Evolutionary conservation across 345 rosid species (phyloP).

Genomic region (Linum lewisii): DNA sequence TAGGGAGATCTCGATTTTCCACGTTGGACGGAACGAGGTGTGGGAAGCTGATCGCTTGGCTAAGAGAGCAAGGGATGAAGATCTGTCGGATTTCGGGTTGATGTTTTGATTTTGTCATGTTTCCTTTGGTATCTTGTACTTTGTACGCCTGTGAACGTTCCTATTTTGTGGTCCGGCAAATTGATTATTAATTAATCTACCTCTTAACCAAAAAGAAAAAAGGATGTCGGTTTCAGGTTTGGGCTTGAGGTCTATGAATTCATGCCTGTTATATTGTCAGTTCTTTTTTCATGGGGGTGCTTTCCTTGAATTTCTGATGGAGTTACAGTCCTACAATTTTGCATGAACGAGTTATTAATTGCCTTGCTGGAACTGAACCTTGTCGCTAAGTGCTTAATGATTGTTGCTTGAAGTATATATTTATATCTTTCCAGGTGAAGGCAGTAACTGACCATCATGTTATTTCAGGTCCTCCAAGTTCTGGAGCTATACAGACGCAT

Average conservation of each 20-base stretch:
- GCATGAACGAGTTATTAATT: background rate
- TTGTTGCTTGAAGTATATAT: background rate
- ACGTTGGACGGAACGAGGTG: no score
- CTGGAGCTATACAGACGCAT: constrained; percentile 82
- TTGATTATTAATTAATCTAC: no score
- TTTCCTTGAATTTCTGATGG: background rate
- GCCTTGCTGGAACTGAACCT: background rate
- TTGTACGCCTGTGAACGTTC: no score
- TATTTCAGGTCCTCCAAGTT: constrained; percentile 54
- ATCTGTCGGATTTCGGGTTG: no score
- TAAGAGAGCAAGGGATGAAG: no score
- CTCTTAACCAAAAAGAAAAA: no score
- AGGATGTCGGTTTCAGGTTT: background rate
- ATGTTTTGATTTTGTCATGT: no score
- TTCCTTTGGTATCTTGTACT: no score
- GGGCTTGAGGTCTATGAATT: no score
- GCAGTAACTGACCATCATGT: background rate
- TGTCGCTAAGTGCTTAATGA: background rate
- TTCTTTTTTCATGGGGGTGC: background rate
- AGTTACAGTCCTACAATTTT: background rate
- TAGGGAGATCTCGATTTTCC: no score
- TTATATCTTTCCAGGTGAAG: background rate
- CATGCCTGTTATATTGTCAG: background rate
- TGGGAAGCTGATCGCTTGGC: no score
- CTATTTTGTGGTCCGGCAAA: no score